phyloP scores from a whole-genome alignment of 352 stramenopile genomes.

The Phytophthora hybrid region DNA sequence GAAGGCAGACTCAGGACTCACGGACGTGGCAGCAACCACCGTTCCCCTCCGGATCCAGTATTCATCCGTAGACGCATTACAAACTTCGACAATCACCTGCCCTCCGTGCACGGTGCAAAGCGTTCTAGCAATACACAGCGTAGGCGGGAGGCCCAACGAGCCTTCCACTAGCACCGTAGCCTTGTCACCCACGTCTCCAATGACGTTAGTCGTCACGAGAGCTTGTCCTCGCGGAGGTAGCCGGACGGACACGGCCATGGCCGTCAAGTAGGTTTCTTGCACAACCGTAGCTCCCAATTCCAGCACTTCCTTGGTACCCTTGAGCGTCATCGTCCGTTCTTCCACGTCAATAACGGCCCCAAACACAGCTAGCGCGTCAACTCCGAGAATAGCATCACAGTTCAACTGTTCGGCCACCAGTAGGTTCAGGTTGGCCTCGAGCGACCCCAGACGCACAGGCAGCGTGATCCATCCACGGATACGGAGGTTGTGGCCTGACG shows the following conservation, averaged over 20 bases:
- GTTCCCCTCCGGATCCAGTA: not conserved
- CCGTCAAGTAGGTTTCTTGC: not conserved
- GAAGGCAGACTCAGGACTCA: slow-evolving; percentile 5
- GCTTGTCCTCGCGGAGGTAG: not conserved
- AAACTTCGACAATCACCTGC: not conserved
- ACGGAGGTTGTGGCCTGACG: not conserved
- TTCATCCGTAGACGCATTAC: not conserved
- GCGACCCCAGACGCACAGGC: not conserved
- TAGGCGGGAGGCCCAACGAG: not conserved
- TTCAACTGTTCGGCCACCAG: not conserved
- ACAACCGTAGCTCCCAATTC: not conserved
- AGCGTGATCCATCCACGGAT: not conserved
- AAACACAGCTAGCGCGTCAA: not conserved
- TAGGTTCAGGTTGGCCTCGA: not conserved
- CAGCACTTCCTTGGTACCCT: not conserved
- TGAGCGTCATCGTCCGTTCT: not conserved
- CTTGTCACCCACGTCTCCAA: not conserved
- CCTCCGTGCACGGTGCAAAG: not conserved
- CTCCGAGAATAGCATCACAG: not conserved
- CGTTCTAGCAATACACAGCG: not conserved
- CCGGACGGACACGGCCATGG: not conserved
- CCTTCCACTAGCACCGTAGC: slow-evolving; percentile 8
- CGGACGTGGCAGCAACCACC: not conserved
- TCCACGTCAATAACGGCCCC: slow-evolving; percentile 1
- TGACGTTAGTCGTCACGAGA: not conserved